A percentile compares a stretch with the other conserved stretches of the same genome.
Evolutionary conservation across 345 rosid genomes (phyloP).

Genomic region (Crucihimalaya himalaica): DNA sequence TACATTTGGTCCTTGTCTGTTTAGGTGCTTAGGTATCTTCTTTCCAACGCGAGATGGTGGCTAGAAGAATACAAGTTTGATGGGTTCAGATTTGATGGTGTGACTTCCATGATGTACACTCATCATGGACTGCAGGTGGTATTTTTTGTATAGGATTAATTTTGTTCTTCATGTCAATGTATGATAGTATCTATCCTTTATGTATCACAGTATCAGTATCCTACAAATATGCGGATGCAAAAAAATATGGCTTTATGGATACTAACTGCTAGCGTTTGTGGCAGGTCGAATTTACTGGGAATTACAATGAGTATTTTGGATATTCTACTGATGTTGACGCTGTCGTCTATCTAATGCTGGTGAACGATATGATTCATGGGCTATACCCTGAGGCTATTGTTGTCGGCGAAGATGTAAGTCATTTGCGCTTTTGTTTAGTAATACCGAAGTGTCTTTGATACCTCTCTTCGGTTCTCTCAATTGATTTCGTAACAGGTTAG

Average conservation of each 20-base stretch:
- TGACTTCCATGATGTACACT: slow-evolving; percentile 97
- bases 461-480: background rate
- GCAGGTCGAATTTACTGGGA: slow-evolving; percentile 86
- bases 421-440: slow-evolving; percentile 6
- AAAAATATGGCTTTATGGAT: slow-evolving; percentile 3
- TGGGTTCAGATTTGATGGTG: slow-evolving; percentile 98
- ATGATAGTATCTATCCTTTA: background rate
- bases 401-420: slow-evolving; percentile 94
- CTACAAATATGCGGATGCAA: background rate
- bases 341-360: slow-evolving; percentile 89
- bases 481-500: slow-evolving; percentile 65
- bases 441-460: background rate
- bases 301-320: slow-evolving; percentile 90
- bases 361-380: slow-evolving; percentile 89
- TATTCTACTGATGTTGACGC: slow-evolving; percentile 89
- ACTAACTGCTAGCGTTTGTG: slow-evolving; percentile 30
- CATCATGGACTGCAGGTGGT: slow-evolving; percentile 91
- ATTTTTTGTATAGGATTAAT: background rate
- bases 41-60: slow-evolving; percentile 99
- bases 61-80: slow-evolving; percentile 91
- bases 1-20: slow-evolving; percentile 3
- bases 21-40: slow-evolving; percentile 83
- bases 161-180: background rate
- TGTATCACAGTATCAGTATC: background rate
- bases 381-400: slow-evolving; percentile 88